Evolutionary conservation across 257 asterid genomes (phyloP).

Genomic region (Cordia subcordata): DNA sequence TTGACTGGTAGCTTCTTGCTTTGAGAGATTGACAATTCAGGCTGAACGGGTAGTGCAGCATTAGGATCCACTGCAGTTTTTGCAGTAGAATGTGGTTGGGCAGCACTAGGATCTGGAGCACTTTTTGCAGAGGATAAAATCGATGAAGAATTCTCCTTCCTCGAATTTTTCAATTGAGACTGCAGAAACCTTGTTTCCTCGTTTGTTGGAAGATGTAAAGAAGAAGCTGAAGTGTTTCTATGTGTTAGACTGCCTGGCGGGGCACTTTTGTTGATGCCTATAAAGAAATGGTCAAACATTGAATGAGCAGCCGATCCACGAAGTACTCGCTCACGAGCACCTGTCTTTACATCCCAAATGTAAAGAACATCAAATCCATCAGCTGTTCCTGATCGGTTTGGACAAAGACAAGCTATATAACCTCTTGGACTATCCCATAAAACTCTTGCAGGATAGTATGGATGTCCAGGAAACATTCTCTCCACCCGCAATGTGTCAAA

Average conservation of each 20-base stretch:
- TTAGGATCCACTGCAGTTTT: no score
- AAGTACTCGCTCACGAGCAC: conserved; percentile 94
- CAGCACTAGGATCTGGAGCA: conserved; percentile 19
- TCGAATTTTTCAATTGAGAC: conserved; percentile 27
- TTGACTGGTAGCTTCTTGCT: conserved; percentile 57
- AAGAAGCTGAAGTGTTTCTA: conserved; percentile 81
- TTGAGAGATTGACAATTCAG: conserved; percentile 35
- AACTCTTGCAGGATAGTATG: conserved; percentile 71
- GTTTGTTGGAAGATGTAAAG: conserved; percentile 49
- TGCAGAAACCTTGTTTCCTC: conserved; percentile 52
- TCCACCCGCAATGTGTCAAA: conserved; percentile 80
- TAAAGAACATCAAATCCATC: conserved; percentile 68
- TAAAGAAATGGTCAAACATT: conserved; percentile 84
- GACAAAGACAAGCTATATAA: conserved; percentile 84
- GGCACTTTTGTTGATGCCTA: conserved; percentile 32
- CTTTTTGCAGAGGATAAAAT: conserved; percentile 25
- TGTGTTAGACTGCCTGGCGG: conserved; percentile 32
- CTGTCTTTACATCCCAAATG: conserved; percentile 95
- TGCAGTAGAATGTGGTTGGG: conserved; percentile 15
- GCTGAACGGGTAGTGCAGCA: conserved; percentile 12
- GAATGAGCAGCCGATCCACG: conserved; percentile 93
- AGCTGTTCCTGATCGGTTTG: conserved; percentile 50
- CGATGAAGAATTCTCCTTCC: conserved; percentile 34
- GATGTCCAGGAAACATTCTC: conserved; percentile 91
- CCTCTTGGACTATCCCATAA: conserved; percentile 89